Conservation (phyloP, 2,329 filamentous ascomycete genomes). For the Mycosphaerelloides madeirae region DNA sequence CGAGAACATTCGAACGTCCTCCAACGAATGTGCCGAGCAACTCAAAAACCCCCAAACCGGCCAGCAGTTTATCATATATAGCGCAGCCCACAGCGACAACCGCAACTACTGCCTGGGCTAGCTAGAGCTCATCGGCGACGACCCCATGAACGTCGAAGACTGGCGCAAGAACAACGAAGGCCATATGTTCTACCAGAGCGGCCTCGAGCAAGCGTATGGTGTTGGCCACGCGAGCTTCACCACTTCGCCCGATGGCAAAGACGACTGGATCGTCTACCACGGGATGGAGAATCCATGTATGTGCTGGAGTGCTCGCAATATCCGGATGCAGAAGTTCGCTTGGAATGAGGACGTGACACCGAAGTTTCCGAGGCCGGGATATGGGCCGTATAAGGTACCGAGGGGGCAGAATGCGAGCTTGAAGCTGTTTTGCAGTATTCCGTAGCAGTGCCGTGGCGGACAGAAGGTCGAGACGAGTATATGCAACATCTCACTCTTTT, state of each 20-base stretch:
- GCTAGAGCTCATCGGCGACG: slow-evolving; percentile 45
- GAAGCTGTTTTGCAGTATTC: slow-evolving; percentile 24
- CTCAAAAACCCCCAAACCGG: slow-evolving; percentile 45
- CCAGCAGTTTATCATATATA: slow-evolving; percentile 48
- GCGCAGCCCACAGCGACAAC: slow-evolving; percentile 48
- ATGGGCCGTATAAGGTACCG: slow-evolving; percentile 44
- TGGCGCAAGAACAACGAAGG: slow-evolving; percentile 47
- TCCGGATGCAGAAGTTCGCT: slow-evolving; percentile 45
- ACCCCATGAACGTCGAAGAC: slow-evolving; percentile 47
- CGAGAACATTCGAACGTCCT: slow-evolving; percentile 43
- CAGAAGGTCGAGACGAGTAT: too few relatives aligned
- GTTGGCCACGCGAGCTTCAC: slow-evolving; percentile 51
- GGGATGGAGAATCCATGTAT: slow-evolving; percentile 47
- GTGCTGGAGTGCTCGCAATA: slow-evolving; percentile 46
- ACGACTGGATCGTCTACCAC: slow-evolving; percentile 53
- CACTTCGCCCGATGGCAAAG: slow-evolving; percentile 43
- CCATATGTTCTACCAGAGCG: slow-evolving; percentile 49
- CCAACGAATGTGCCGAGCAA: slow-evolving; percentile 50
- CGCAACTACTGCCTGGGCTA: slow-evolving; percentile 51
- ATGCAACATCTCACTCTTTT: too few relatives aligned
- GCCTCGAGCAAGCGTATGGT: slow-evolving; percentile 41
- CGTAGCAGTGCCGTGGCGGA: too few relatives aligned
- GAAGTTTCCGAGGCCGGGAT: slow-evolving; percentile 45
- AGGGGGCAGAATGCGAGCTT: slow-evolving; percentile 41
- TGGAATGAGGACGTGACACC: slow-evolving; percentile 48